Evolutionary conservation across 768 basidiomycete species (phyloP).

Genomic region (Serendipita sp.): DNA sequence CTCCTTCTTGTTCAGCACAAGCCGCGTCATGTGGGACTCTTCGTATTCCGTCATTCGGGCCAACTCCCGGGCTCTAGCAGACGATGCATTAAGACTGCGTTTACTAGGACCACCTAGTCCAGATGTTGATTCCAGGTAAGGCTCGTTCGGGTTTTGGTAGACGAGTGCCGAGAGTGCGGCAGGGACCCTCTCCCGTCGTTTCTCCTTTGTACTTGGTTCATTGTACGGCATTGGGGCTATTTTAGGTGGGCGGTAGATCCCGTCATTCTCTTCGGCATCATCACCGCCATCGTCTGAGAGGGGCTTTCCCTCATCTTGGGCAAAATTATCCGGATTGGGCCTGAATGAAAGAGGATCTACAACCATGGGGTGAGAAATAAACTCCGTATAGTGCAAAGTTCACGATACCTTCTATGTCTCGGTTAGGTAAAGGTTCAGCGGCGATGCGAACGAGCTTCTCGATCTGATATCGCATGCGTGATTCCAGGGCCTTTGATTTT

Average conservation of each 20-base stretch:
- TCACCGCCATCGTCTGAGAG: conserved; percentile 17
- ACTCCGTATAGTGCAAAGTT: background rate
- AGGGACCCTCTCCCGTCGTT: conserved; percentile 38
- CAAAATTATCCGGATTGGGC: conserved; percentile 70
- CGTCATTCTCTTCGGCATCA: conserved; percentile 22
- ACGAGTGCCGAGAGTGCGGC: conserved; percentile 41
- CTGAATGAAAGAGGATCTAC: conserved; percentile 84
- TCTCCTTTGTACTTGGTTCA: conserved; percentile 30
- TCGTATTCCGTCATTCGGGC: conserved; percentile 76
- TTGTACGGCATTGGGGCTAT: conserved; percentile 80
- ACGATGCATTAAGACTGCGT: conserved; percentile 35
- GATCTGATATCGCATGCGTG: conserved; percentile 85
- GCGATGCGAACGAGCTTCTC: conserved; percentile 68
- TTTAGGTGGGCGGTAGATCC: conserved; percentile 71
- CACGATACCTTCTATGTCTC: conserved; percentile 42
- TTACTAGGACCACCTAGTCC: conserved; percentile 36
- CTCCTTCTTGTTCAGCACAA: conserved; percentile 84
- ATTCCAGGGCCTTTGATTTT: conserved; percentile 72
- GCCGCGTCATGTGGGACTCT: conserved; percentile 83
- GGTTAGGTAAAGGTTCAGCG: conserved; percentile 22
- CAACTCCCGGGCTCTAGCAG: conserved; percentile 62
- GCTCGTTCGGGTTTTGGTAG: conserved; percentile 39
- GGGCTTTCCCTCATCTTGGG: conserved; percentile 26
- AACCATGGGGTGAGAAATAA: background rate
- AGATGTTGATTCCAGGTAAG: conserved; percentile 54